phyloP scores from a whole-genome alignment of 176 grass and related monocot species.

The Oryza australiensis region DNA sequence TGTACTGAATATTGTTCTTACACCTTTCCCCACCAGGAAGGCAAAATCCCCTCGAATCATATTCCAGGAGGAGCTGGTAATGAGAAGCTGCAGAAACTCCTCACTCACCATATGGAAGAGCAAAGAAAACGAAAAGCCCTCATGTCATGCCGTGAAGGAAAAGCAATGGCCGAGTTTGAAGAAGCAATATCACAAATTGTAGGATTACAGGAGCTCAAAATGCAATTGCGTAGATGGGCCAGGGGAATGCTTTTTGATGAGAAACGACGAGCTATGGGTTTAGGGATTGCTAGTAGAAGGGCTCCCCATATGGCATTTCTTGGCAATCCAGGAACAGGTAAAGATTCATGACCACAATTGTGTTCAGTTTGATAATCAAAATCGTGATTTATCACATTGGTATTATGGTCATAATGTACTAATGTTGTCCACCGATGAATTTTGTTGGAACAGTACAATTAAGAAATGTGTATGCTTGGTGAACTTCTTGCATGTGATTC shows the following conservation, averaged over 20 bases:
- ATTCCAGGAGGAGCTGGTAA: slow-evolving; percentile 48
- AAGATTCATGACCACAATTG: background rate
- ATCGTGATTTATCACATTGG: background rate
- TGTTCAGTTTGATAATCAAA: slow-evolving; percentile 22
- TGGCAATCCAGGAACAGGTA: slow-evolving; percentile 98
- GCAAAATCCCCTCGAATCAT: slow-evolving; percentile 78
- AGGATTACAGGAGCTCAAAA: slow-evolving; percentile 85
- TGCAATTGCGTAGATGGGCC: slow-evolving; percentile 88
- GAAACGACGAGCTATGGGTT: slow-evolving; percentile 81
- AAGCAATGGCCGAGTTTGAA: slow-evolving; percentile 86
- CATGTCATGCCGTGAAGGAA: slow-evolving; percentile 60
- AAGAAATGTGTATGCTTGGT: slow-evolving; percentile 13
- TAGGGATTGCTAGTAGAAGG: slow-evolving; percentile 79
- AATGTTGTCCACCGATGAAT: background rate
- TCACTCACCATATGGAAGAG: slow-evolving; percentile 65
- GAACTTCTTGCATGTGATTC: slow-evolving; percentile 13
- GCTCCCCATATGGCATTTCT: slow-evolving; percentile 97
- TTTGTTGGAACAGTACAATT: background rate
- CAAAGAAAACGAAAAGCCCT: slow-evolving; percentile 81
- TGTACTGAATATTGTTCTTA: slow-evolving; percentile 32
- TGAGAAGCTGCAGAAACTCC: slow-evolving; percentile 65
- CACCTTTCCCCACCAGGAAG: slow-evolving; percentile 59
- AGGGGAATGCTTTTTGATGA: slow-evolving; percentile 98
- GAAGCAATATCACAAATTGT: slow-evolving; percentile 81
- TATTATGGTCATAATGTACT: background rate